Percentiles rank a stretch among this genome's conserved stretches.
phyloP scores from a whole-genome alignment of 164 flowering plant species.

The Protea cynaroides region DNA sequence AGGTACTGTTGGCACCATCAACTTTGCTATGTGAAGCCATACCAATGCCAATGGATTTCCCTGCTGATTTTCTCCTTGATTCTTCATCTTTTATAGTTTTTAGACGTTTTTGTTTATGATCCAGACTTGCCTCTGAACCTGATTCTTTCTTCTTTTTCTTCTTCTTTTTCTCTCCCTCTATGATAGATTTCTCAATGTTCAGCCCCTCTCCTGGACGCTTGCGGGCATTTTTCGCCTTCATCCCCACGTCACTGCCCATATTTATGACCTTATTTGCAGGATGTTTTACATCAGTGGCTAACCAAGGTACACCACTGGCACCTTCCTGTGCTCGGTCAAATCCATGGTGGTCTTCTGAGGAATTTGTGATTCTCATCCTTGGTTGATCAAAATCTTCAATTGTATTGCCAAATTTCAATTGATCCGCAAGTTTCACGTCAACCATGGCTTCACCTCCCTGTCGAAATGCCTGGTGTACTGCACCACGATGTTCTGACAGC shows the following conservation, averaged over 20 bases:
- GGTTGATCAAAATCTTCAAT: neutral
- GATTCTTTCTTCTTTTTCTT: conserved; percentile 42
- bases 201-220: conserved; percentile 40
- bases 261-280: conserved; percentile 13
- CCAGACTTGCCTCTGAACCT: conserved; percentile 18
- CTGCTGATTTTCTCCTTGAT: conserved; percentile 16
- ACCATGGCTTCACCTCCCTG: too few species aligned
- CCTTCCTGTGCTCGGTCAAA: conserved; percentile 14
- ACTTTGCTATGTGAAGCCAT: conserved; percentile 22
- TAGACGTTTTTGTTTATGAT: conserved; percentile 22
- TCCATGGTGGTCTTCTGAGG: conserved; percentile 11
- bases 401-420: neutral
- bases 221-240: conserved; percentile 32
- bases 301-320: conserved; percentile 3
- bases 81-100: conserved; percentile 24
- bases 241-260: conserved; percentile 18
- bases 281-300: conserved; percentile 17
- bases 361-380: neutral
- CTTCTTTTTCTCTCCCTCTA: conserved; percentile 47
- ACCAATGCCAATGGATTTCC: conserved; percentile 26
- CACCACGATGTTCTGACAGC: too few species aligned
- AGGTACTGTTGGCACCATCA: conserved; percentile 12
- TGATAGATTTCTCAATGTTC: conserved; percentile 25
- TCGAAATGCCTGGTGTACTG: too few species aligned
- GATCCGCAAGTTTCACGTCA: too few species aligned